Percentiles rank a stretch among this genome's conserved stretches.
Conservation (phyloP, 345 rosid species). For the Pistacia atlantica region DNA sequence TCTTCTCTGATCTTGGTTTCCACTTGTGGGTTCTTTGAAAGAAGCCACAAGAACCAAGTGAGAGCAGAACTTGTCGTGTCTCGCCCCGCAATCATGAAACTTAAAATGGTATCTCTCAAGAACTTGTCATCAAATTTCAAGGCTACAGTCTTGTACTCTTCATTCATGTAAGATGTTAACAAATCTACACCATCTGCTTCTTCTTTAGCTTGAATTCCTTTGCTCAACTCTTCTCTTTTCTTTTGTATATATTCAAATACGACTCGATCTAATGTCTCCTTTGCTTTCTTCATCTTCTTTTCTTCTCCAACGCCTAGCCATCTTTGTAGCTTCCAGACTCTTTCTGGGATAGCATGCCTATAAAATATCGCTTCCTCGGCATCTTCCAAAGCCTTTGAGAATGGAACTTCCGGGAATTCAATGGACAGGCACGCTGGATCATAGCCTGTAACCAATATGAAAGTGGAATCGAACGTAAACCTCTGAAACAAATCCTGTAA, state of each 20-base stretch:
- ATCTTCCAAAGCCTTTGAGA: constrained; percentile 41
- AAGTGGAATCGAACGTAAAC: constrained; percentile 47
- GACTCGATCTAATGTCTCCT: constrained; percentile 16
- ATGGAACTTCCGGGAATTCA: constrained; percentile 30
- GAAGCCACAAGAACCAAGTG: constrained; percentile 57
- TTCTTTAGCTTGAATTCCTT: not conserved
- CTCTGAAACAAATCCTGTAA: constrained; percentile 45
- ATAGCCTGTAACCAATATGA: constrained; percentile 42
- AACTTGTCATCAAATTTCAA: constrained; percentile 37
- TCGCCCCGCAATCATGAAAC: constrained; percentile 54
- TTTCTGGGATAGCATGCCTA: constrained; percentile 25
- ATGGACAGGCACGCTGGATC: constrained; percentile 49
- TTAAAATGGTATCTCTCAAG: constrained; percentile 52
- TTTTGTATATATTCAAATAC: constrained; percentile 26
- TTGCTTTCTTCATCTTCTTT: constrained; percentile 35
- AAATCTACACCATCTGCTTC: constrained; percentile 32
- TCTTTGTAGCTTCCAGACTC: constrained; percentile 41
- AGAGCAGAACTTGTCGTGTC: constrained; percentile 44
- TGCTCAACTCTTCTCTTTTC: constrained; percentile 36
- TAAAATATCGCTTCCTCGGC: constrained; percentile 36
- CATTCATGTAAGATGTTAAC: constrained; percentile 40
- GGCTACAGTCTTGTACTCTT: constrained; percentile 9
- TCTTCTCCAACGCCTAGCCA: constrained; percentile 41
- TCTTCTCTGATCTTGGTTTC: constrained; percentile 48
- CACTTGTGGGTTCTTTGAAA: constrained; percentile 31